Base-by-base conservation (phyloP, 306 rosid genomes). In the Castanospermum australe region DNA sequence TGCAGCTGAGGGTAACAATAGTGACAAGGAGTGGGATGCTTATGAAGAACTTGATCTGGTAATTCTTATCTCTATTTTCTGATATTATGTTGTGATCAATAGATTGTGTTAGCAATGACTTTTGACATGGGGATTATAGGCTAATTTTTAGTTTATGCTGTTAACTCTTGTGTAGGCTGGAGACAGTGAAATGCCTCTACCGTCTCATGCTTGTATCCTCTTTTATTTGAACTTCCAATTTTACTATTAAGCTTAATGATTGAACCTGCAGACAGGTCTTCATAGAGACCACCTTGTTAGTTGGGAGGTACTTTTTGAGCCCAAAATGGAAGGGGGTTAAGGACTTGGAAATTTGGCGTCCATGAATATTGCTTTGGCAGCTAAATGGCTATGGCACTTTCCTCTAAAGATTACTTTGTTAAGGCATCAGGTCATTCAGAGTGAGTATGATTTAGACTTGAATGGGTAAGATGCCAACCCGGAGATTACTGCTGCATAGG, bases 191-290 rank as follows among this genome's bases (percentile, higher is more conserved):
- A 77, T 89, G 60, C 87, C 90, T 70, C 63, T 89, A 77, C 89
- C 89, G 51, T 45, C 94, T 60, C 80, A 88, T 60, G 76, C 96
- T 54, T 85, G 97, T 90, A 92, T 89, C 94, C 92, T 85, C 39
- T 66, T 76, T 21, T 59, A 11, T 64, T 82, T 63, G 44, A 18
- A 74, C 63, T 65, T 28, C 32, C 47, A 17, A n/a, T 48, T 67
- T 86, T 52, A 39, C 45, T 30, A n/a, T 22, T 41, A 32, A n/a
- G 51, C 21, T 81, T 66, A 39, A 59, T 59, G 22, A 67, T 55
- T 63, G 52, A 44, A 51, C 48, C 62, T 2, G 20, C 20, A 10
- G 2, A 18, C 14, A 2, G 33, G 6, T 36, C 21, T 48, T 22
- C 15, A 6, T 71, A 11, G n/a, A n/a, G n/a, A n/a, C n/a, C n/a